Conservation (phyloP, 2,329 filamentous ascomycete species). For the Ophiobolus disseminans region DNA sequence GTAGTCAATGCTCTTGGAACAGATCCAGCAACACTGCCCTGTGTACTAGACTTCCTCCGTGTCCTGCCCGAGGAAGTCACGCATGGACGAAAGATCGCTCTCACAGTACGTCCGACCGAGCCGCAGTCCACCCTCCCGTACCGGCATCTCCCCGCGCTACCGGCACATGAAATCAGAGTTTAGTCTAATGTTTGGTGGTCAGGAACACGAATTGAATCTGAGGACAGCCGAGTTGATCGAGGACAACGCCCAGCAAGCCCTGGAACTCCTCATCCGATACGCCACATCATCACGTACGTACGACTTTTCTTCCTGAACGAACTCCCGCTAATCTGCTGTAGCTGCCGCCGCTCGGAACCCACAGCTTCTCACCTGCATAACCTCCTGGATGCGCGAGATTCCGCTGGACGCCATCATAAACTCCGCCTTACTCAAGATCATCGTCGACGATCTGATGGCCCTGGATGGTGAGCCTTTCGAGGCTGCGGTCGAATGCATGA, state of each 20-base stretch:
- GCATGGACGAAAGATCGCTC: conserved; percentile 98
- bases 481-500: conserved; percentile 89
- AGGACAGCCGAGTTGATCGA: conserved; percentile 89
- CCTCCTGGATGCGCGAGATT: conserved; percentile 95
- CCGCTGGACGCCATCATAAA: conserved; percentile 82
- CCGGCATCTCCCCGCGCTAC: conserved; percentile 46
- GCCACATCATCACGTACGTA: conserved; percentile 84
- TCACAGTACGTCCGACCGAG: conserved; percentile 86
- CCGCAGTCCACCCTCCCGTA: conserved; percentile 45
- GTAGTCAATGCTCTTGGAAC: conserved; percentile 80
- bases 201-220: conserved; percentile 92
- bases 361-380: conserved; percentile 91
- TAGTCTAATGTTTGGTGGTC: conserved; percentile 51
- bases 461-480: conserved; percentile 74
- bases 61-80: conserved; percentile 98
- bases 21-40: conserved; percentile 79
- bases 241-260: conserved; percentile 87
- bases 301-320: not conserved
- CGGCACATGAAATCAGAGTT: conserved; percentile 47
- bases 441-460: conserved; percentile 77
- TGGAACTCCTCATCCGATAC: conserved; percentile 87
- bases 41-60: conserved; percentile 93
- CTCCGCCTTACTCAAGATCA: conserved; percentile 81
- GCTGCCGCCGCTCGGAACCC: conserved; percentile 83
- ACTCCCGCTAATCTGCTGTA: conserved; percentile 17